Evolutionary conservation across 2,329 filamentous ascomycete species (phyloP), one percentile per base, ranked within the genome.

Genomic region (Fusarium beomiforme): DNA sequence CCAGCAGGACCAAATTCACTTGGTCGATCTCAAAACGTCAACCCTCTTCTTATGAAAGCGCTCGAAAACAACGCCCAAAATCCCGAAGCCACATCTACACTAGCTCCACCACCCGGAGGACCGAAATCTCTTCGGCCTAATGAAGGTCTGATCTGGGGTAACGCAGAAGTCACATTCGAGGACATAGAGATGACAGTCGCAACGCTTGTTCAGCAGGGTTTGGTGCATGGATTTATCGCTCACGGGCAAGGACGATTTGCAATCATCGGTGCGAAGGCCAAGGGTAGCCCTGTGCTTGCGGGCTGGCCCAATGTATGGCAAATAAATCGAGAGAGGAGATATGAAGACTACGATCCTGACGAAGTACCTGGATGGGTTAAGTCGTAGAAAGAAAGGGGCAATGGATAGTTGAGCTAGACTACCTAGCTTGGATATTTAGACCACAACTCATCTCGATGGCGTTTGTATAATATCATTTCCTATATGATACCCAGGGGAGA

Each of bases 211-310:
- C 89, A 92, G 53, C 93, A 97, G 80, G 93, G 92, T 1, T 84
- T 97, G 26, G 85, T 98, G 78, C 90, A 91, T 72, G 95, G 95
- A 3, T 98, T 95, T 77, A 87, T 98, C 31, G 93, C 92, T 19
- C 93, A 97, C 76, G 88, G 88, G 29, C 90, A 91, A 76, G 87
- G 88, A 44, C 90, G 92, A 51, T 94, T 98, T 76, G 94, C 94
- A 16, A 93, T 98, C 44, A 89, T 92, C 56, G 94, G 95, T 5
- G 90, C 92, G 26, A 92, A 91, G 83, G 86, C 87, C 65, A 88
- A 87, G 70, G 88, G 87, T 8, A 87, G 89, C 26, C 87, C 91
- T 0, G 81, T 93, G 23, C 84, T 85, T 36, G 92, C 91, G 2
- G 93, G 93, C 0, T 98, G 95, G 83, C 94, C 95, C 2, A 84